phyloP scores from a whole-genome alignment of 345 rosid species.

The Garcia nutans region DNA sequence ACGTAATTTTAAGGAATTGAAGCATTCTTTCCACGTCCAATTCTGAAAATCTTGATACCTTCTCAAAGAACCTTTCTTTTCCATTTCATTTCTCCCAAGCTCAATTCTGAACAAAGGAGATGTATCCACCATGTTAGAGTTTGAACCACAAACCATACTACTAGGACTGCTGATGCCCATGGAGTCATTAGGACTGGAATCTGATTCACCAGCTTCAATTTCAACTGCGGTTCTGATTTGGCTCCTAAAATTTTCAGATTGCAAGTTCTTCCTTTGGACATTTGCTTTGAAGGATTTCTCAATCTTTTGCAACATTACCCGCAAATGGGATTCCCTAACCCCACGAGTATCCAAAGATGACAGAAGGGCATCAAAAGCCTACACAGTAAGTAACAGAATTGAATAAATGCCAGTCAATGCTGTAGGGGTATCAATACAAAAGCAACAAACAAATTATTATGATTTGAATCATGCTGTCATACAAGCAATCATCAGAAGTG shows the following conservation, averaged over 20 bases:
- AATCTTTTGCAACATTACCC: constrained; percentile 81
- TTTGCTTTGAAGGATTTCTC: constrained; percentile 75
- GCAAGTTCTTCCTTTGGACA: constrained; percentile 39
- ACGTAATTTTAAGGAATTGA: constrained; percentile 40
- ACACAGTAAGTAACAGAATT: constrained; percentile 16
- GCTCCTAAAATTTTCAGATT: constrained; percentile 26
- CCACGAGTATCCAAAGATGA: constrained; percentile 88
- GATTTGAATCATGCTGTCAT: neutral
- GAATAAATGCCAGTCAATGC: neutral
- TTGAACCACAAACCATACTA: constrained; percentile 57
- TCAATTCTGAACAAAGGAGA: constrained; percentile 68
- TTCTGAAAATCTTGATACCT: constrained; percentile 75
- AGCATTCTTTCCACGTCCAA: constrained; percentile 82
- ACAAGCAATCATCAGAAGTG: constrained; percentile 2
- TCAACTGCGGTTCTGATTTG: constrained; percentile 36
- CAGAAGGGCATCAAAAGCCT: constrained; percentile 88
- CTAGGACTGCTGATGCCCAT: constrained; percentile 52
- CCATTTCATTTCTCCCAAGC: constrained; percentile 64
- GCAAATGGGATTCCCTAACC: constrained; percentile 89
- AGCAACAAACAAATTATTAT: neutral
- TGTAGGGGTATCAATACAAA: neutral
- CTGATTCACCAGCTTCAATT: constrained; percentile 43
- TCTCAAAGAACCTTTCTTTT: constrained; percentile 60
- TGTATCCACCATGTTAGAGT: constrained; percentile 43
- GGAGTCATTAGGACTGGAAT: constrained; percentile 40